Evolutionary conservation across 1,139 yeast species (phyloP).

Genomic region (Blastobotrys serpentis): DNA sequence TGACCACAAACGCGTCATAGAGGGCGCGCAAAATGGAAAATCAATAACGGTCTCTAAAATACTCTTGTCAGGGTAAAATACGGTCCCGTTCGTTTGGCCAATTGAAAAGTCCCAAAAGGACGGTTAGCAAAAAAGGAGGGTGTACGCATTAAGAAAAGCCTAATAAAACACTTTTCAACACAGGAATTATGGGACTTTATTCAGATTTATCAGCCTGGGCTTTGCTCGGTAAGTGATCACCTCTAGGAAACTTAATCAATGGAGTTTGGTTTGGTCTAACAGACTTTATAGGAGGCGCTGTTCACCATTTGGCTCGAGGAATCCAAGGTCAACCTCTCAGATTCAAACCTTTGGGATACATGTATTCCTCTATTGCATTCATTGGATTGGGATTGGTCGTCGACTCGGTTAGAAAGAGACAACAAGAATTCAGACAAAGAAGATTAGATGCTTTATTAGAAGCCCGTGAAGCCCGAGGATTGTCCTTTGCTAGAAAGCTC

Average conservation of each 20-base stretch:
- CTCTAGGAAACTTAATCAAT: too few species aligned
- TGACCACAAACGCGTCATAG: too few species aligned
- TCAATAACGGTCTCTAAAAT: not conserved
- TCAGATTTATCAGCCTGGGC: slow-evolving; percentile 39
- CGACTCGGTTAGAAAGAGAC: slow-evolving; percentile 34
- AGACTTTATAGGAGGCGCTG: slow-evolving; percentile 33
- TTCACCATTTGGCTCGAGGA: slow-evolving; percentile 40
- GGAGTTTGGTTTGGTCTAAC: slow-evolving; percentile 2
- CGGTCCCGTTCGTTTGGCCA: slow-evolving; percentile 5
- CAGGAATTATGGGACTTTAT: slow-evolving; percentile 31
- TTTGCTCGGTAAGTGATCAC: slow-evolving; percentile 28
- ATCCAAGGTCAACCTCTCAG: slow-evolving; percentile 39
- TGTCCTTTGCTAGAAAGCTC: slow-evolving; percentile 22
- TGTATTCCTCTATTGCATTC: slow-evolving; percentile 36
- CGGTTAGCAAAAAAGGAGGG: not conserved
- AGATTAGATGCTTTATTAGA: slow-evolving; percentile 34
- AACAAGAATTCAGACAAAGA: slow-evolving; percentile 35
- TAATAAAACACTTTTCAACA: not conserved
- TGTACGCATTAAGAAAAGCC: not conserved
- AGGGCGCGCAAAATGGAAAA: not conserved
- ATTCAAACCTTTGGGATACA: slow-evolving; percentile 38
- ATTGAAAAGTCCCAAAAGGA: slow-evolving; percentile 6
- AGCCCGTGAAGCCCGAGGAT: slow-evolving; percentile 37
- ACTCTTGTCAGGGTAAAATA: not conserved
- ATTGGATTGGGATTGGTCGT: slow-evolving; percentile 37